A percentile compares a stretch with the other conserved stretches of the same genome.
Evolutionary conservation across 1,284 basidiomycete genomes (phyloP).

Genomic region (Microbotryomycetes sp.): DNA sequence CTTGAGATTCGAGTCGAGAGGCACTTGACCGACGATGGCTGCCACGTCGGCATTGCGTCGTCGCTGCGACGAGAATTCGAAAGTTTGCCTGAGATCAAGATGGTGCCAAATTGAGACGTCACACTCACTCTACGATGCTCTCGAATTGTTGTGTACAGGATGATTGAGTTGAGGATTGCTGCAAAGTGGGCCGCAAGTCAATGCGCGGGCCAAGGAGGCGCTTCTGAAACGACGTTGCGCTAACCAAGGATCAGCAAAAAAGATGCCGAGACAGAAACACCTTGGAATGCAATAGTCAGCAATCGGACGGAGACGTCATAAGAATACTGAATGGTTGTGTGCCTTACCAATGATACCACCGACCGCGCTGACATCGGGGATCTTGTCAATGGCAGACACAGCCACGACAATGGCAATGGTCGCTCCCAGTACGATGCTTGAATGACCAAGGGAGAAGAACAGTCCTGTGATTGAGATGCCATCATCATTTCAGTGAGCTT

Average conservation of each 20-base stretch:
- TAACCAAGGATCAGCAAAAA: conserved; percentile 41
- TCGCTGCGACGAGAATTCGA: background rate
- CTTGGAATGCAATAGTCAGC: too few relatives aligned
- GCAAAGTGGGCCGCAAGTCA: too few relatives aligned
- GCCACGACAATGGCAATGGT: conserved; percentile 39
- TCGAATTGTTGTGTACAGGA: conserved; percentile 37
- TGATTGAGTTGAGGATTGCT: conserved; percentile 42
- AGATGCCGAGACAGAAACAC: conserved; percentile 40
- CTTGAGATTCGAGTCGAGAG: background rate
- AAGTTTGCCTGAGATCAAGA: background rate
- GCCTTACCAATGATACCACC: conserved; percentile 41
- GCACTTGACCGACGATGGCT: background rate
- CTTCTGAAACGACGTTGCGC: background rate
- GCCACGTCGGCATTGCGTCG: background rate
- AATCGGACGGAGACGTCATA: background rate
- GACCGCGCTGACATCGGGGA: conserved; percentile 39
- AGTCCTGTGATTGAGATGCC: conserved; percentile 33
- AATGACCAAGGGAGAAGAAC: conserved; percentile 45
- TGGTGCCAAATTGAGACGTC: background rate
- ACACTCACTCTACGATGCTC: conserved; percentile 11
- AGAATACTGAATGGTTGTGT: background rate
- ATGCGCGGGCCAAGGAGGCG: too few relatives aligned
- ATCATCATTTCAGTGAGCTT: too few relatives aligned
- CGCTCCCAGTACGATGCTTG: conserved; percentile 42
- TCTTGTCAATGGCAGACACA: conserved; percentile 36